Evolutionary conservation across 2,329 filamentous ascomycete genomes (phyloP).

Genomic region (Talaromyces sp.): DNA sequence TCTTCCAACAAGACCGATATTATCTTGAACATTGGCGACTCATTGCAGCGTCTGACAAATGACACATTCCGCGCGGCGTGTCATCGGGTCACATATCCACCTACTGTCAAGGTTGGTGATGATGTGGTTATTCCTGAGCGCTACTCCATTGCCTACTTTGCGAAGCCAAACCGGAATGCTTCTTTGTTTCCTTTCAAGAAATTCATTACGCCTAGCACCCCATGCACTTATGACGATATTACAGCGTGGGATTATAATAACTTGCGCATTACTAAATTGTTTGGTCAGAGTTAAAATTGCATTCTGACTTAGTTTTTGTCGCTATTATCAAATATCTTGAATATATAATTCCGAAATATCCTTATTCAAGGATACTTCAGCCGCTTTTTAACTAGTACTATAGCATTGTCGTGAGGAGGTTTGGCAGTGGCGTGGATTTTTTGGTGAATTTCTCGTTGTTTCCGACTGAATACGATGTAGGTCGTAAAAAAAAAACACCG

Average conservation of each 20-base stretch:
- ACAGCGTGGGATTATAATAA: constrained; percentile 28
- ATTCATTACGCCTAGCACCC: constrained; percentile 20
- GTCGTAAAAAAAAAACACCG: no score
- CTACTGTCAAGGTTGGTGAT: constrained; percentile 24
- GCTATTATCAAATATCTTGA: background rate
- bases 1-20: constrained; percentile 26
- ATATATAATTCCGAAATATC: no score
- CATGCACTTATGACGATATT: constrained; percentile 23
- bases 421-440: no score
- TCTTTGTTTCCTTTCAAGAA: constrained; percentile 19
- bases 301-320: no score
- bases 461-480: no score
- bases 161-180: constrained; percentile 28
- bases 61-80: constrained; percentile 54
- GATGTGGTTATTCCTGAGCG: constrained; percentile 28
- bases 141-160: constrained; percentile 37
- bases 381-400: no score
- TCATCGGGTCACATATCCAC: constrained; percentile 42
- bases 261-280: constrained; percentile 21
- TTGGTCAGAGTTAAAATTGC: background rate
- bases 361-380: no score
- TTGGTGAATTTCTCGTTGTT: no score
- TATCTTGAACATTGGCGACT: constrained; percentile 58
- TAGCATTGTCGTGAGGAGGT: no score
- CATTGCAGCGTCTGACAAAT: constrained; percentile 55